Percentiles rank a stretch among this genome's conserved stretches.
Conservation (phyloP, 495 filamentous ascomycete genomes). For the Aspergillus homomorphus region DNA sequence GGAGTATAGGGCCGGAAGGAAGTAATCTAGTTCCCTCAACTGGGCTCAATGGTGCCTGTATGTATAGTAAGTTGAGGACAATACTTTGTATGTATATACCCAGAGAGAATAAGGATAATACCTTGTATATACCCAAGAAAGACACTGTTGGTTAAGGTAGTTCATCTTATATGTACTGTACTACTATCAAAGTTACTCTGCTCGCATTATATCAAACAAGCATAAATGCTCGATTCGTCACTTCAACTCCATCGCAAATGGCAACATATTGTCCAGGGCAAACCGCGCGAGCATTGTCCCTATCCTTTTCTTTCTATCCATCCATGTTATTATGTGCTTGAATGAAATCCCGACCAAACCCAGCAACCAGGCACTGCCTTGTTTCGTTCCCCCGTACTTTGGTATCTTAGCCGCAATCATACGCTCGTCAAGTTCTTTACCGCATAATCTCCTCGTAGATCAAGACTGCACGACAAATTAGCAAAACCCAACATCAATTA, state of each 20-base stretch:
- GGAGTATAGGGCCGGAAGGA: background rate
- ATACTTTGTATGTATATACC: conserved; percentile 2
- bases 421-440: conserved; percentile 46
- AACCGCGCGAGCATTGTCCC: conserved; percentile 16
- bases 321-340: conserved; percentile 20
- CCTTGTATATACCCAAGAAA: background rate
- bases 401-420: conserved; percentile 5
- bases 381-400: background rate
- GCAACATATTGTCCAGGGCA: conserved; percentile 14
- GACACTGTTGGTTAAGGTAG: background rate
- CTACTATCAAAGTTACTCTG: conserved; percentile 1
- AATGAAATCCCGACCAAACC: conserved; percentile 2
- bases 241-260: conserved; percentile 3
- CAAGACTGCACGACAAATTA: conserved; percentile 53
- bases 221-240: background rate
- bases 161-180: background rate
- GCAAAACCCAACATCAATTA: background rate
- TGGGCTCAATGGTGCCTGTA: background rate
- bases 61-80: background rate
- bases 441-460: conserved; percentile 99
- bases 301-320: conserved; percentile 18
- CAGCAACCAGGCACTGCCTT: conserved; percentile 8
- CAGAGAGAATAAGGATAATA: too few species aligned
- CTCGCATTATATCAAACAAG: background rate
- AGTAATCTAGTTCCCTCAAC: too few species aligned